A percentile compares a stretch with the other conserved stretches of the same genome.
These are phyloP conservation scores for Pseudonectria buxi DNA, from an alignment of 2,329 filamentous ascomycete species.

Conservation along the genomic window DNA sequence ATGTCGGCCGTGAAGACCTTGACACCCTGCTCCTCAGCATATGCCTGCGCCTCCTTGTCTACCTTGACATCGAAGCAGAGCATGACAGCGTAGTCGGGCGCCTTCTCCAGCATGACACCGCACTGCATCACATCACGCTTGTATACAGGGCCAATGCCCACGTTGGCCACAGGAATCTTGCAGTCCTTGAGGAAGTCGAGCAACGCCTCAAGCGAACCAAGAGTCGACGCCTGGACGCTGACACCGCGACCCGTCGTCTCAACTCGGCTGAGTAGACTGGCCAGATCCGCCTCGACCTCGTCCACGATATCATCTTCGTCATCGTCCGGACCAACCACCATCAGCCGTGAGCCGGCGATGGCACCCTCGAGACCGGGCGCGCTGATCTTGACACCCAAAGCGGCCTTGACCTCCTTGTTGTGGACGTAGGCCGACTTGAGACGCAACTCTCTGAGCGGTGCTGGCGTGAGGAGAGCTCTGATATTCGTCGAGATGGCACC, in stretches of 20 bases:
- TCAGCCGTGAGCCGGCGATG: slow-evolving; percentile 89
- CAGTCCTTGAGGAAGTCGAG: slow-evolving; percentile 92
- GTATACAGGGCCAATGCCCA: slow-evolving; percentile 94
- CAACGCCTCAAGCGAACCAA: slow-evolving; percentile 91
- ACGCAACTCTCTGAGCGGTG: slow-evolving; percentile 86
- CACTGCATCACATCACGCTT: slow-evolving; percentile 96
- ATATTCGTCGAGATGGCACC: slow-evolving; percentile 94
- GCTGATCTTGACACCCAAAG: slow-evolving; percentile 97
- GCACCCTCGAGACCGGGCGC: slow-evolving; percentile 92
- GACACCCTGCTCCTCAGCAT: slow-evolving; percentile 89
- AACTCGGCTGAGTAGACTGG: slow-evolving; percentile 83
- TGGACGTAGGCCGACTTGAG: slow-evolving; percentile 96
- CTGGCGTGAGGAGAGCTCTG: slow-evolving; percentile 85
- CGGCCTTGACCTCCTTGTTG: slow-evolving; percentile 98
- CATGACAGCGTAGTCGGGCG: slow-evolving; percentile 96
- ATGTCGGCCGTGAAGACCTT: slow-evolving; percentile 99
- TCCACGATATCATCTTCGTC: slow-evolving; percentile 96
- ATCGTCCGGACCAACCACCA: slow-evolving; percentile 90
- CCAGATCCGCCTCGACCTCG: slow-evolving; percentile 92
- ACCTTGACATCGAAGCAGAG: slow-evolving; percentile 99
- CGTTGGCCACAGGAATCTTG: slow-evolving; percentile 96
- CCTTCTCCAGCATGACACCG: slow-evolving; percentile 94
- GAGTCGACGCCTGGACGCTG: slow-evolving; percentile 92
- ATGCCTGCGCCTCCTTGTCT: slow-evolving; percentile 86
- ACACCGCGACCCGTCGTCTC: slow-evolving; percentile 91